These are phyloP conservation scores for Xylaria polymorpha DNA, from an alignment of 2,329 filamentous ascomycete species.

Conservation along the genomic window DNA sequence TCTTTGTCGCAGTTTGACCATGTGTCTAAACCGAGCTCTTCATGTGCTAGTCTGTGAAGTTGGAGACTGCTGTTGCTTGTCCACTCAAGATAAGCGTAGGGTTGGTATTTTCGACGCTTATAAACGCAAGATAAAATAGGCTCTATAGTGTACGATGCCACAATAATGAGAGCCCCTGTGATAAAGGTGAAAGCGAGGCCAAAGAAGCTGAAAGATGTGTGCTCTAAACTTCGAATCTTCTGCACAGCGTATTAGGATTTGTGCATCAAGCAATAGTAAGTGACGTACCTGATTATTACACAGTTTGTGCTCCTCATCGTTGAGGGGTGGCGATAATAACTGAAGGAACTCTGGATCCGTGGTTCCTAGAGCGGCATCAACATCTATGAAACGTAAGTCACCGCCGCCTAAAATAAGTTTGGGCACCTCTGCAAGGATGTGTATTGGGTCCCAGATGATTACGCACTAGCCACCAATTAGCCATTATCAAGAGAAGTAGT, in stretches of 20 bases:
- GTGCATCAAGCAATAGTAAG: neutral
- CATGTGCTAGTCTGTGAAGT: conserved; percentile 11
- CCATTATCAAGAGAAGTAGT: no score
- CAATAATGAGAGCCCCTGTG: conserved; percentile 21
- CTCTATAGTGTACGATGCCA: neutral
- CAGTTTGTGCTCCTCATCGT: neutral
- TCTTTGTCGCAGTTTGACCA: neutral
- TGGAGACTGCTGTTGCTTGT: neutral
- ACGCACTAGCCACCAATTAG: no score
- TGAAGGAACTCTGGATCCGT: no score
- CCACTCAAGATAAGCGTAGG: conserved; percentile 10
- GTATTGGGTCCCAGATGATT: no score
- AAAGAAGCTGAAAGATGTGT: conserved; percentile 34
- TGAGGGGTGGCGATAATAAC: neutral
- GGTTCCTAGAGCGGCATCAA: neutral
- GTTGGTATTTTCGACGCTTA: neutral
- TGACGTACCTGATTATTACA: conserved; percentile 8
- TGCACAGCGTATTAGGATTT: neutral
- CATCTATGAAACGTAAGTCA: no score
- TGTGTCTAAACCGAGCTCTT: neutral
- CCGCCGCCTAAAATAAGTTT: no score
- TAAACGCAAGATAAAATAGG: neutral
- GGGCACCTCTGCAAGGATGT: no score
- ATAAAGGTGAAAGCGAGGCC: conserved; percentile 27
- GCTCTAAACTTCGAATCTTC: conserved; percentile 31